These are phyloP conservation scores for Cyclostephanos invisitatus DNA, from an alignment of 108 stramenopile genomes.

Conservation along the genomic window DNA sequence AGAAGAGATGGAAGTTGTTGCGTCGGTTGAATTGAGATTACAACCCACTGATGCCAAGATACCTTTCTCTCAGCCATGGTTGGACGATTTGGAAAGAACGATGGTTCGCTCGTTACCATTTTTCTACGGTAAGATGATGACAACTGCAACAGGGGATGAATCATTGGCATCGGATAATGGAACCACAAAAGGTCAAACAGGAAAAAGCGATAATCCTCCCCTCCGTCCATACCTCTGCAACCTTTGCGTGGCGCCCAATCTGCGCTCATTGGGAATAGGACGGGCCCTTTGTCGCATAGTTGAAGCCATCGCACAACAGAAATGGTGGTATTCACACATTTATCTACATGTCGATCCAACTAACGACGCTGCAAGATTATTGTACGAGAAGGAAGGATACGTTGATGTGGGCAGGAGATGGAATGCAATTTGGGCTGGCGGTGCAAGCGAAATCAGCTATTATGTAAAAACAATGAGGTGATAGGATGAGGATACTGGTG, in stretches of 20 bases:
- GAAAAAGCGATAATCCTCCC: slow-evolving; percentile 24
- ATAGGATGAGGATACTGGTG: slow-evolving; percentile 1
- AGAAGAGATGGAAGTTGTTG: slow-evolving; percentile 62
- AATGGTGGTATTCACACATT: slow-evolving; percentile 70
- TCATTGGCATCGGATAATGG: slow-evolving; percentile 8
- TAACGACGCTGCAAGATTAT: slow-evolving; percentile 71
- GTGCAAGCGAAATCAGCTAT: slow-evolving; percentile 76
- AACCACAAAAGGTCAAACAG: not conserved
- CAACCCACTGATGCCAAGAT: slow-evolving; percentile 88
- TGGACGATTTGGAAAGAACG: slow-evolving; percentile 68
- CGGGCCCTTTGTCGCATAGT: slow-evolving; percentile 71
- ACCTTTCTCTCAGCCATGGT: slow-evolving; percentile 82
- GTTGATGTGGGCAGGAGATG: slow-evolving; percentile 75
- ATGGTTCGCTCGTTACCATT: slow-evolving; percentile 56
- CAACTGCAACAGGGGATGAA: slow-evolving; percentile 22
- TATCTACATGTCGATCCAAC: slow-evolving; percentile 82
- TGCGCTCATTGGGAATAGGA: slow-evolving; percentile 68
- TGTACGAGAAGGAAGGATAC: slow-evolving; percentile 75
- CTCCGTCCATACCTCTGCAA: slow-evolving; percentile 84
- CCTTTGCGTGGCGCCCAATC: slow-evolving; percentile 70
- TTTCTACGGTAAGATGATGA: slow-evolving; percentile 8
- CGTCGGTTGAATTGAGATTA: slow-evolving; percentile 76
- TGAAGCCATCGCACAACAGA: slow-evolving; percentile 66
- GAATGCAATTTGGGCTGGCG: slow-evolving; percentile 83
- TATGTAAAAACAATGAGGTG: slow-evolving; percentile 59